A percentile compares a stretch with the other conserved stretches of the same genome.
These are phyloP conservation scores for Hibiscus tridactylites DNA, from an alignment of 345 rosid species.

Conservation along the genomic window DNA sequence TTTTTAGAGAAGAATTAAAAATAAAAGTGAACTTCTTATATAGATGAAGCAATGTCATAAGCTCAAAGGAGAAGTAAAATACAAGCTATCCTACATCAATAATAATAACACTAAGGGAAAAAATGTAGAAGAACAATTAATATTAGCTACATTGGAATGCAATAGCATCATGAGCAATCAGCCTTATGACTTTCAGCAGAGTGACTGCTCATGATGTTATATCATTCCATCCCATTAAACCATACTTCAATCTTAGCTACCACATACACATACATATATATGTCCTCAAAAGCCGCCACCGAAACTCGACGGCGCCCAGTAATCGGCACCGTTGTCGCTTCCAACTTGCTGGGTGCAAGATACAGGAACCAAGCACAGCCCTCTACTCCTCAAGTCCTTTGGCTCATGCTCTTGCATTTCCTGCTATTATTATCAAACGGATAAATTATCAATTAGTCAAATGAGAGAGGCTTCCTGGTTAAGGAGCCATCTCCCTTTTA, in stretches of 20 bases:
- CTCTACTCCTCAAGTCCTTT: slow-evolving; percentile 66
- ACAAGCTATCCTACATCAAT: neutral
- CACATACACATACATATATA: neutral
- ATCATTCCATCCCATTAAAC: slow-evolving; percentile 12
- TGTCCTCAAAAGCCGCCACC: slow-evolving; percentile 30
- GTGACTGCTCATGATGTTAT: slow-evolving; percentile 99
- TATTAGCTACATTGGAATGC: slow-evolving; percentile 12
- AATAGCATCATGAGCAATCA: slow-evolving; percentile 77
- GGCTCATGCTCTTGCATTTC: slow-evolving; percentile 24
- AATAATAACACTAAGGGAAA: neutral
- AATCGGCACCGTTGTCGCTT: slow-evolving; percentile 63
- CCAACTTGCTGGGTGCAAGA: slow-evolving; percentile 67
- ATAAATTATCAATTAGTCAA: slow-evolving; percentile 14
- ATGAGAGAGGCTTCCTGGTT: slow-evolving; percentile 23
- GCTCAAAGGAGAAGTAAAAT: neutral
- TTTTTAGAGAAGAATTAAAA: neutral
- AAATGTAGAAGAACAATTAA: neutral
- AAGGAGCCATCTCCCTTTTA: slow-evolving; percentile 22
- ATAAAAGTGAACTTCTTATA: slow-evolving; percentile 3
- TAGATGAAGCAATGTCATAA: slow-evolving; percentile 7
- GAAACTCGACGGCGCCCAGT: slow-evolving; percentile 71
- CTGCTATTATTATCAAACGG: slow-evolving; percentile 12
- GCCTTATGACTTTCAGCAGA: slow-evolving; percentile 51
- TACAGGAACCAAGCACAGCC: slow-evolving; percentile 73
- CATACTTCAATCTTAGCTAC: neutral